Evolutionary conservation across 2,329 filamentous ascomycete genomes (phyloP), one percentile per base, ranked within the genome.

Genomic region (Botrytis tulipae): DNA sequence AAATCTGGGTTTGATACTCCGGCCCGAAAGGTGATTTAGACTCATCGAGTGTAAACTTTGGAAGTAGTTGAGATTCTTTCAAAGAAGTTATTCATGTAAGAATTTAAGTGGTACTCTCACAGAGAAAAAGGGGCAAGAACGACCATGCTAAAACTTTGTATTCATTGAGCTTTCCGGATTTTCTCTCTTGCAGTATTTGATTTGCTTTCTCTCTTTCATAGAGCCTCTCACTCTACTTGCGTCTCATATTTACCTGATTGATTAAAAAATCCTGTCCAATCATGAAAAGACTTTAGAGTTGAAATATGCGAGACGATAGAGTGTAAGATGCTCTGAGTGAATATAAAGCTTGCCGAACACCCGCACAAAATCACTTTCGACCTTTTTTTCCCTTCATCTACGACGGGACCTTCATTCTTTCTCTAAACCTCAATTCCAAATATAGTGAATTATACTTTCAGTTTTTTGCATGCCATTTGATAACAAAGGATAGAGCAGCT

Each of bases 401-500:
- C 40, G 25, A 63, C n/a, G 16, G 16, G 42, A 35, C 48, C 69
- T 35, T 46, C 42, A 48, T 37, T 37, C 57, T 51, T 46, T 42
- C 29, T 46, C 37, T 42, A 61, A 29, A 9, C 22, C 35, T 62
- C 35, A 37, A 62, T 40, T 62, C 32, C 46, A 46, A 59, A 72
- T 72, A 29, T 42, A 29, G 14, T 61, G 12, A n/a, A 62, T 32
- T 8, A 35, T 22, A 70, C 40, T 46, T 37, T 57, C 20, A 32
- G 35, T 67, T 67, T 67, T 48, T 66, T 74, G 62, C 73, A 65
- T 67, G 51, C 59, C 68, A 48, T 70, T 69, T 65, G 71, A 71
- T 73, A 54, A 32, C 9, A 32, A 42, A 60, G 72, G 70, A 73
- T 51, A 72, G 70, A 57, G 74, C 73, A 67, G 54, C 48, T 73